phyloP scores from a whole-genome alignment of 441 rosid species.

The California macrophylla region DNA sequence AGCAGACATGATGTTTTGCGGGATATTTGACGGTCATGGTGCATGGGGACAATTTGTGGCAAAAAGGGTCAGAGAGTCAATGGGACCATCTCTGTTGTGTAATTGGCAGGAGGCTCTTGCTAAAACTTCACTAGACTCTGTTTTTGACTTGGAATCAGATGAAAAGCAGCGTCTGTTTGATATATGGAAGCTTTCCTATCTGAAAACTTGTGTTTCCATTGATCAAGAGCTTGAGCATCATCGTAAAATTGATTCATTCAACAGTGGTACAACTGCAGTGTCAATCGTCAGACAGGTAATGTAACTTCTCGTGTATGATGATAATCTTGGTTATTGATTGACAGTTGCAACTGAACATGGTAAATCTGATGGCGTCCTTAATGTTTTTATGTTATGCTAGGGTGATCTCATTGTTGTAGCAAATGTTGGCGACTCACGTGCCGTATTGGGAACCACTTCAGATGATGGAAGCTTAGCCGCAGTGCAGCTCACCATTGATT shows the following conservation, averaged over 20 bases:
- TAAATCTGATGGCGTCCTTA: no score
- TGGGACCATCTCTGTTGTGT: conserved; percentile 56
- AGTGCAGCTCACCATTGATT: conserved; percentile 76
- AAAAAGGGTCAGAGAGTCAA: conserved; percentile 61
- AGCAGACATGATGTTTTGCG: conserved; percentile 76
- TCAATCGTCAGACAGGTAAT: conserved; percentile 79
- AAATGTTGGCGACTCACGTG: conserved; percentile 89
- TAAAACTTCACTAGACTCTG: conserved; percentile 37
- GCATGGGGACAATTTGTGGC: conserved; percentile 93
- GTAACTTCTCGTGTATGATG: no score
- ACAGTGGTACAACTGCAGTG: conserved; percentile 80
- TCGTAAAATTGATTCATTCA: conserved; percentile 55
- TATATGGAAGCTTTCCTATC: conserved; percentile 67
- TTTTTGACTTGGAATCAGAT: conserved; percentile 40
- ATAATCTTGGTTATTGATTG: no score
- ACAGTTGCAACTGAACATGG: no score
- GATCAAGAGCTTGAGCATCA: conserved; percentile 59
- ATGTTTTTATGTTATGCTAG: conserved; percentile 29
- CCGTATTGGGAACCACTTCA: conserved; percentile 65
- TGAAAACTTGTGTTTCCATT: conserved; percentile 59
- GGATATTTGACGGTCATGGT: conserved; percentile 92
- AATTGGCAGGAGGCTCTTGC: conserved; percentile 77
- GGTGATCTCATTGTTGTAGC: conserved; percentile 59
- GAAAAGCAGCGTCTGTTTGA: conserved; percentile 43
- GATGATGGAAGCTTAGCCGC: conserved; percentile 65